These are phyloP conservation scores for Suillus ampliporus DNA, from an alignment of 768 basidiomycete species.

Conservation along the genomic window DNA sequence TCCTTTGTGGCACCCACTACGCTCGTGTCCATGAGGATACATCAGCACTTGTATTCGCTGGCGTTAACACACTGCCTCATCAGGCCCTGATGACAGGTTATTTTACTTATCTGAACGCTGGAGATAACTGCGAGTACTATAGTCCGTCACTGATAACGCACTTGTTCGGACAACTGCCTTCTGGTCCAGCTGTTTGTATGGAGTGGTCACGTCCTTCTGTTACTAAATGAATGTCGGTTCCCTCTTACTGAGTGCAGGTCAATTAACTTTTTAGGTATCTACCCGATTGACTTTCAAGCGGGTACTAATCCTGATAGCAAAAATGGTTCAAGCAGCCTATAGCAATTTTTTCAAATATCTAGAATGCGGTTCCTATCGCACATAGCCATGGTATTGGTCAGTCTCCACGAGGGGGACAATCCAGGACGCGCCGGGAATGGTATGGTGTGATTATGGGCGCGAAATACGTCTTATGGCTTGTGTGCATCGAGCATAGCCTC, in stretches of 20 bases:
- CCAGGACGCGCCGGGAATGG: background rate
- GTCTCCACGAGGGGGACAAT: background rate
- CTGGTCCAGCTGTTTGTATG: background rate
- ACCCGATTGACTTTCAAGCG: background rate
- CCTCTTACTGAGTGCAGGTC: background rate
- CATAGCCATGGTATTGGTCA: background rate
- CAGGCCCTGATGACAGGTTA: constrained; percentile 4
- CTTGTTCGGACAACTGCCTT: background rate
- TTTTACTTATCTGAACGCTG: constrained; percentile 3
- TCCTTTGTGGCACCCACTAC: constrained; percentile 8
- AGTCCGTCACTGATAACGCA: constrained; percentile 7
- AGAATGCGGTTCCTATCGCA: background rate
- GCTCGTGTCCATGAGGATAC: background rate
- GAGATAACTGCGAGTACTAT: constrained; percentile 2
- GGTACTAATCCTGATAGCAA: constrained; percentile 9
- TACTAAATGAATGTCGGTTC: background rate
- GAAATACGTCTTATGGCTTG: background rate
- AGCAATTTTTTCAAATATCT: background rate
- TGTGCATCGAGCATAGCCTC: background rate
- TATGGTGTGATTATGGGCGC: constrained; percentile 2
- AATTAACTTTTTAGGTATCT: background rate
- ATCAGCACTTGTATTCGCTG: background rate
- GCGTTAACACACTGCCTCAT: constrained; percentile 3
- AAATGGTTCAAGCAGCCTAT: constrained; percentile 9
- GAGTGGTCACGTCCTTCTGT: background rate